A percentile compares a stretch with the other conserved stretches of the same genome.
Conservation (phyloP, 352 stramenopile genomes). For the Phytopythium delawarense region DNA sequence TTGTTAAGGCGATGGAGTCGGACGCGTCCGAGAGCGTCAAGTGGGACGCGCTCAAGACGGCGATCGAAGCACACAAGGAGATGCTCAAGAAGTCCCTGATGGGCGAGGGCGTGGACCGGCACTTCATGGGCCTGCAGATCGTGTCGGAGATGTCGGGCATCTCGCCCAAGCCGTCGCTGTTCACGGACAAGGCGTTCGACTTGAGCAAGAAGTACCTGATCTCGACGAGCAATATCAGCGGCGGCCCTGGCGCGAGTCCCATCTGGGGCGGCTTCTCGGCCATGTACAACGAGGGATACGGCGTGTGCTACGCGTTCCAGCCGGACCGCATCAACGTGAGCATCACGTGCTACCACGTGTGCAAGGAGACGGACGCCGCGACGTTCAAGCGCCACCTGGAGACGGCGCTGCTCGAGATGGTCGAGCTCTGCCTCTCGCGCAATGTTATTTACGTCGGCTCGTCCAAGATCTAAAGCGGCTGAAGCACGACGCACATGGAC, state of each 20-base stretch:
- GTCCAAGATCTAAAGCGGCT: conserved; percentile 67
- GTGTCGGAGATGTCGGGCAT: conserved; percentile 91
- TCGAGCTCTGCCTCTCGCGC: conserved; percentile 85
- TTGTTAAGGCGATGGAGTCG: conserved; percentile 90
- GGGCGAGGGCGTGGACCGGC: conserved; percentile 92
- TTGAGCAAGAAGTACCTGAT: conserved; percentile 94
- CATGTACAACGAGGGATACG: conserved; percentile 94
- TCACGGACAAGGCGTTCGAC: conserved; percentile 92
- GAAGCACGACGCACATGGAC: neutral
- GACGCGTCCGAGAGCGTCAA: conserved; percentile 54
- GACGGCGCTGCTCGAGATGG: conserved; percentile 95
- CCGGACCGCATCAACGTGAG: conserved; percentile 94
- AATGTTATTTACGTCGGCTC: conserved; percentile 89
- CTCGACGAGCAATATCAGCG: conserved; percentile 94
- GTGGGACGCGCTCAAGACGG: conserved; percentile 85
- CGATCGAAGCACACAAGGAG: conserved; percentile 90
- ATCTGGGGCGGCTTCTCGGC: conserved; percentile 97
- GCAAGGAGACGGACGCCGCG: conserved; percentile 69
- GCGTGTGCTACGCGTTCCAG: conserved; percentile 95
- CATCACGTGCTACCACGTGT: conserved; percentile 89
- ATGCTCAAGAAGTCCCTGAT: conserved; percentile 84
- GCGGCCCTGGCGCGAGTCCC: conserved; percentile 90
- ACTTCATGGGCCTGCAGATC: conserved; percentile 96
- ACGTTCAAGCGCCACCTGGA: conserved; percentile 91
- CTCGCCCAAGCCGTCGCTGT: conserved; percentile 85